Conservation (phyloP, 805 yeast species). For the Kazachstania viticola region DNA sequence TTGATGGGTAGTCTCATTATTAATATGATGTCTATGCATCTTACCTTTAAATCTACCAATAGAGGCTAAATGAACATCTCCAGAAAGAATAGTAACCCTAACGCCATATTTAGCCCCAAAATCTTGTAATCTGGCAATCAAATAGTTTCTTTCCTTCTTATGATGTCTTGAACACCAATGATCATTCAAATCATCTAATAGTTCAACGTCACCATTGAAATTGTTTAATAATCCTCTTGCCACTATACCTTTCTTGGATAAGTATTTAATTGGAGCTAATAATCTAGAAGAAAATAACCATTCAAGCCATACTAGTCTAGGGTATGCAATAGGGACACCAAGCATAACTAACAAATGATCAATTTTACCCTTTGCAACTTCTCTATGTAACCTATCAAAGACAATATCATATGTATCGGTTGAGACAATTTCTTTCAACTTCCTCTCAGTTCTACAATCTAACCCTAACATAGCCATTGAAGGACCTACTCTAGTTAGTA, state of each 20-base stretch:
- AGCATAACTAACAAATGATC: constrained; percentile 73
- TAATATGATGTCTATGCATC: constrained; percentile 33
- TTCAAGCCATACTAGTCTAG: constrained; percentile 88
- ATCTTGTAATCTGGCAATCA: constrained; percentile 49
- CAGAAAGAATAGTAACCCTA: constrained; percentile 75
- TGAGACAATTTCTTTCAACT: constrained; percentile 43
- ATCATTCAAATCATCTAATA: constrained; percentile 86
- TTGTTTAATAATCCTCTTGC: constrained; percentile 73
- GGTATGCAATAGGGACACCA: constrained; percentile 93
- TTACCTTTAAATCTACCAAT: constrained; percentile 64
- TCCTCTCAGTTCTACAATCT: constrained; percentile 90
- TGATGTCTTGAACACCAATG: constrained; percentile 93
- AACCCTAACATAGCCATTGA: constrained; percentile 64
- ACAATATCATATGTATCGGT: constrained; percentile 45
- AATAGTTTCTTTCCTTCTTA: constrained; percentile 68
- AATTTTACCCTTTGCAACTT: constrained; percentile 40
- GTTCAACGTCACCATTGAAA: constrained; percentile 85
- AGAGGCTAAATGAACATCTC: constrained; percentile 88
- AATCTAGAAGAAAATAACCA: constrained; percentile 50
- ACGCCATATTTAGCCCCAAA: constrained; percentile 55
- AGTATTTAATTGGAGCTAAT: constrained; percentile 50
- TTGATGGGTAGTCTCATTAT: constrained; percentile 24
- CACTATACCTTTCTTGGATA: constrained; percentile 50
- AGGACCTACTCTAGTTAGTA: constrained; percentile 63
- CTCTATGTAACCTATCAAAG: constrained; percentile 49